Evolutionary conservation across 2,329 filamentous ascomycete species (phyloP).

Genomic region (Aspergillus sp.): DNA sequence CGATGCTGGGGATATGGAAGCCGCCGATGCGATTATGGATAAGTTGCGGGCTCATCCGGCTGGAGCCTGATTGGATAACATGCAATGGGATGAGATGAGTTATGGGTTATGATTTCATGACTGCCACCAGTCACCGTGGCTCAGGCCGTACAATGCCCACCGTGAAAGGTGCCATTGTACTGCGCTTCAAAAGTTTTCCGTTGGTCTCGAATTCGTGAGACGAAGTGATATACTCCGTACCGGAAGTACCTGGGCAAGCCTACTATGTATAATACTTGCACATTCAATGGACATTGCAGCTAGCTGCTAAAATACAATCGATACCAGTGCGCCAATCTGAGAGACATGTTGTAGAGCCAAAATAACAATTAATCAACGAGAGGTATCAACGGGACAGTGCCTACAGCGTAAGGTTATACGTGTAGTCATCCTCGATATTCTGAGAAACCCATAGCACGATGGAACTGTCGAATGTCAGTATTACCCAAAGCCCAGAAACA

Average conservation of each 20-base stretch:
- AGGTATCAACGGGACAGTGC: no score
- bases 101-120: not conserved
- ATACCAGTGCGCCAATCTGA: no score
- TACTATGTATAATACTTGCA: no score
- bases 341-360: not conserved
- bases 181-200: no score
- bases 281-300: no score
- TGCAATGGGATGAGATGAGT: not conserved
- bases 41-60: slow-evolving; percentile 47
- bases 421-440: slow-evolving; percentile 67
- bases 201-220: no score
- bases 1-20: slow-evolving; percentile 83
- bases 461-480: slow-evolving; percentile 42
- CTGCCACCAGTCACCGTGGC: not conserved
- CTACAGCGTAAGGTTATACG: slow-evolving; percentile 58
- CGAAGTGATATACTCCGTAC: no score
- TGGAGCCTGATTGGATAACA: slow-evolving; percentile 18
- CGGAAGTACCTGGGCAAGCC: no score
- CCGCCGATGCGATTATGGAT: slow-evolving; percentile 66
- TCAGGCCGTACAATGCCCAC: no score
- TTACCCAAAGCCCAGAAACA: slow-evolving; percentile 1
- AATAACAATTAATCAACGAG: no score
- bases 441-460: slow-evolving; percentile 61
- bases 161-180: no score
- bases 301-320: no score